Evolutionary conservation across 1,284 basidiomycete genomes (phyloP), one percentile per base, ranked within the genome.

Genomic region (Schizophyllum commune): DNA sequence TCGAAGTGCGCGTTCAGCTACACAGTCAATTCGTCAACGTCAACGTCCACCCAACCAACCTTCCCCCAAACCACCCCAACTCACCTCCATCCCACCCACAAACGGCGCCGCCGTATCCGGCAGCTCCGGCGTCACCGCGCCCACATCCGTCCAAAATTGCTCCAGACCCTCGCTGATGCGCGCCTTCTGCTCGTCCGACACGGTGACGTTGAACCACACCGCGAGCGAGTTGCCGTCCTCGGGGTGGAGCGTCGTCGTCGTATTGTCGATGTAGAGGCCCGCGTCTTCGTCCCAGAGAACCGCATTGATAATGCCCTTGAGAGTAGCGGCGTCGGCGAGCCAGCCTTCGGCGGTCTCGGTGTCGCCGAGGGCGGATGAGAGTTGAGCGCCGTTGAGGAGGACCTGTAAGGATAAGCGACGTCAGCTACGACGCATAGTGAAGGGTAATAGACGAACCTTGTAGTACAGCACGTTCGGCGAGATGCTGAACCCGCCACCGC

Each of bases 201-300:
- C 74, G 1, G 80, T 83, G 6, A 81, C 66, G 64, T 79, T 79
- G 70, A 77, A 83, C n/a, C 82, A 62, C 2, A 83, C 70, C 0
- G 80, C 80, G 59, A 81, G 72, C 4, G 79, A 76, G 66, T 83
- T 83, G 6, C 78, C 80, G 62, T 83, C 81, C 63, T 83, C 80
- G 1, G 81, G 81, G 53, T 74, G 73, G 15, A 83, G 70, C 19
- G 74, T 74, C 17, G 76, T 76, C 51, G 72, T 73, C 58, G 69
- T 70, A 60, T 81, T 81, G 67, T 83, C 80, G 13, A 75, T 72
- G 66, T 77, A 83, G 75, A 81, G 69, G 4, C 80, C 80, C 17
- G 67, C 73, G 9, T 62, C 61, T 0, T 70, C 69, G 54, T 78
- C 73, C 80, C 80, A 82, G 61, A 82, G 75, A 1, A 75, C 69